Evolutionary conservation across 306 rosid species (phyloP), one percentile per base, ranked within the genome.

Genomic region (Castanea mollissima): DNA sequence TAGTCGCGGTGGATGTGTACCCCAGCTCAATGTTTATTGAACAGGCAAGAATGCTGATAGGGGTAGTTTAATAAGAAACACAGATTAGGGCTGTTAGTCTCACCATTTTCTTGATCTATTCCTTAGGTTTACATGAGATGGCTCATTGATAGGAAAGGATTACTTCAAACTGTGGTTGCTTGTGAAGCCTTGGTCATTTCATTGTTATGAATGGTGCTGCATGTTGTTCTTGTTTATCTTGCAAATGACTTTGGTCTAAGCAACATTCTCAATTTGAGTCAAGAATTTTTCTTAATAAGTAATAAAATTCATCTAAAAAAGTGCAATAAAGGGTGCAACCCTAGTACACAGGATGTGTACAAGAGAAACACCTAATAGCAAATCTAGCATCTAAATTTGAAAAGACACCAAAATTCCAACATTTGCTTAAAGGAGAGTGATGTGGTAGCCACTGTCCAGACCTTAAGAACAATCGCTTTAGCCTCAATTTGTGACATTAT

Each of bases 201-300:
- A 71, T 59, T 78, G 19, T 60, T 64, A 65, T 74, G 54, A 64
- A 64, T 81, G 63, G 60, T 67, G 67, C 7, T 68, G 23, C 72
- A 69, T 44, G 44, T 18, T 81, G 58, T 77, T 64, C 76, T 18
- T 81, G 58, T 77, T 64, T 67, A 78, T 84, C 52, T 75, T 69
- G 41, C 59, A 65, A 9, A 15, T 78, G 56, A 44, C 72, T 63
- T 78, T 79, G 34, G 52, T 74, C 78, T 83, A 83, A 81, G 74
- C 80, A 74, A 71, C 74, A 75, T 80, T 78, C 76, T 78, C 81
- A 78, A 71, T 85, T 79, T 83, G 76, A 80, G 80, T 72, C 75
- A 74, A 83, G 82, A 81, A 49, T 49, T 13, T 49, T 12, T 46
- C 12, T 49, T 11, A 10, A 49, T 49, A 49, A 49, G 16, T 12